Conservation (phyloP, 2,329 filamentous ascomycete genomes). For the Aureobasidium subglaciale region DNA sequence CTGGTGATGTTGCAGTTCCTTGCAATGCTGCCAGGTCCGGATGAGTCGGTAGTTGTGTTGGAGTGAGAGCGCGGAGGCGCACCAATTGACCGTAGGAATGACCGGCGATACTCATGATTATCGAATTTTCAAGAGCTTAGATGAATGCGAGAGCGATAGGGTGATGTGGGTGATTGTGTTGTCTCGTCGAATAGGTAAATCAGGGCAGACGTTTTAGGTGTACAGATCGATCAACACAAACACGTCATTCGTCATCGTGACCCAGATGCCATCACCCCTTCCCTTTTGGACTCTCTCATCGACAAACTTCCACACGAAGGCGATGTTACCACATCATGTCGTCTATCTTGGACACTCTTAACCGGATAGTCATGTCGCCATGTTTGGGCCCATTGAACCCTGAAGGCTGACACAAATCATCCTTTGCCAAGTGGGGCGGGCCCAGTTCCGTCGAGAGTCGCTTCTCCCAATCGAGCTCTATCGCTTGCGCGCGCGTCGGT, state of each 20-base stretch:
- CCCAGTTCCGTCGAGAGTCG: background rate
- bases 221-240: background rate
- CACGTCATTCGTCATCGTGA: background rate
- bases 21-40: conserved; percentile 26
- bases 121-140: background rate
- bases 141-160: background rate
- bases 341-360: too few relatives aligned
- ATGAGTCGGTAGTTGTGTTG: conserved; percentile 29
- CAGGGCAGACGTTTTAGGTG: background rate
- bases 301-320: background rate
- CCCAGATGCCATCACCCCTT: background rate
- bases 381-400: background rate
- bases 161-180: background rate
- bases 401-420: conserved; percentile 1
- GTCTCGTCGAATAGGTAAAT: background rate
- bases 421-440: background rate
- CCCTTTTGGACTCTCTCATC: background rate
- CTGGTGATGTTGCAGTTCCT: conserved; percentile 31
- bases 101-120: background rate
- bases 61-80: conserved; percentile 27
- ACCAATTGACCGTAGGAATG: conserved; percentile 22
- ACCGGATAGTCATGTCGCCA: background rate
- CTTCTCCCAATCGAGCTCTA: conserved; percentile 6
- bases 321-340: background rate
- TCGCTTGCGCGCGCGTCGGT: background rate